A percentile compares a stretch with the other conserved stretches of the same genome.
phyloP scores from a whole-genome alignment of 805 yeast genomes.

The Trichomonascus vanleenenianus region DNA sequence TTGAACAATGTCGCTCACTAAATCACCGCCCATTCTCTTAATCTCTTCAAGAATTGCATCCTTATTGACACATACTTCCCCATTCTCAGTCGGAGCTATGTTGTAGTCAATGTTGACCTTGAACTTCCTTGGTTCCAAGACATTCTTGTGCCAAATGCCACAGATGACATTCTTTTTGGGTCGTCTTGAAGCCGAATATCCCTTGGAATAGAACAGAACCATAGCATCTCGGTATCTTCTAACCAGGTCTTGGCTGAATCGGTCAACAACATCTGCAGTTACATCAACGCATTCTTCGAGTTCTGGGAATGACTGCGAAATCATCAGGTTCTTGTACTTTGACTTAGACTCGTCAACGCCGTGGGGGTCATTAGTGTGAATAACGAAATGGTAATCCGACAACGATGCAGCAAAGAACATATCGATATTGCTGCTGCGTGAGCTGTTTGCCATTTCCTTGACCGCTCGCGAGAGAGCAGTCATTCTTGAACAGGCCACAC shows the following conservation, averaged over 20 bases:
- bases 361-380: constrained; percentile 29
- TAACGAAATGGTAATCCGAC: constrained; percentile 75
- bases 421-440: not conserved
- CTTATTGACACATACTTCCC: constrained; percentile 55
- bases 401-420: constrained; percentile 73
- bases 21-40: constrained; percentile 32
- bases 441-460: constrained; percentile 36
- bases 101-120: constrained; percentile 74
- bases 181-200: constrained; percentile 26
- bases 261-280: constrained; percentile 54
- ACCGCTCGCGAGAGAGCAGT: constrained; percentile 84
- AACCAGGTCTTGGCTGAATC: constrained; percentile 52
- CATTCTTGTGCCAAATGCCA: constrained; percentile 72
- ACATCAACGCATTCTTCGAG: constrained; percentile 33
- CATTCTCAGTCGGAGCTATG: constrained; percentile 51
- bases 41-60: constrained; percentile 72
- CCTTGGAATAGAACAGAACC: constrained; percentile 46
- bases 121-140: constrained; percentile 55
- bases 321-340: constrained; percentile 31
- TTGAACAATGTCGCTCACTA: constrained; percentile 21
- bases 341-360: constrained; percentile 36
- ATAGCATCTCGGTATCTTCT: constrained; percentile 58
- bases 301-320: constrained; percentile 33
- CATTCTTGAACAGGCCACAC: constrained; percentile 79
- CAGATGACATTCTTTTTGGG: constrained; percentile 47